Base-by-base conservation (phyloP, 1,139 yeast species). In the Tardiomyces blankii region DNA sequence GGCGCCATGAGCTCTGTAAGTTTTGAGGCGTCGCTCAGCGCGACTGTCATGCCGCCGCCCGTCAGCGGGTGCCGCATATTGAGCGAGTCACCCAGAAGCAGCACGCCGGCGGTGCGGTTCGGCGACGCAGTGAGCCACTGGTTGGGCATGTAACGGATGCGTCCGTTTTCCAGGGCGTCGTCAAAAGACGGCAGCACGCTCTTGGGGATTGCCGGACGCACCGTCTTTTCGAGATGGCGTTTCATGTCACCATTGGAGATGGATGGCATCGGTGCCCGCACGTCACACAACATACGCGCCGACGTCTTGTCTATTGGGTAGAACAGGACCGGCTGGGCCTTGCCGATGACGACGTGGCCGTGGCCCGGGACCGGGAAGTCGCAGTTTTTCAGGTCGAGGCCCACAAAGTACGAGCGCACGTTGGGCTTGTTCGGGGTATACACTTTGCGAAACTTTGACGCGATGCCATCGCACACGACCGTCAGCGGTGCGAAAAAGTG, bases 1-100 rank as follows among this genome's bases (percentile, higher is more conserved):
- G 48, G 33, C 28, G 79, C 75, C 43, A 87, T 67, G 38, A 82
- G 65, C 51, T 72, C 73, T 23, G 84, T 75, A 55, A 84, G 68
- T 49, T 83, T 63, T 16, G 74, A 87, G 5, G 89, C 91, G 62
- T 91, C 99, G 60, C 80, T 84, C 51, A 93, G 71, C 0, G 96
- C 97, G 41, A 91, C 98, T 11, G 97, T 89, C 99, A 91, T 91
- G 50, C 99, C 99, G 49, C 98, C 98, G 42, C 99, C 99, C 1
- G 98, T 91, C 52, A 91, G 74, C 18, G 99, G 99, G 64, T 91
- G 99, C 62, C 99, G 77, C 96, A 91, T 91, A 64, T 91, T 91
- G 59, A 89, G 73, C 1, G 98, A 87, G 62, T 91, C 99, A 39
- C 99, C 99, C 42, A 91, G 63, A 56, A 91, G 73, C 40, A 91